Evolutionary conservation across 208 protist genomes (phyloP), one percentile per base, ranked within the genome.

Genomic region (Wallacemonas sp.): DNA sequence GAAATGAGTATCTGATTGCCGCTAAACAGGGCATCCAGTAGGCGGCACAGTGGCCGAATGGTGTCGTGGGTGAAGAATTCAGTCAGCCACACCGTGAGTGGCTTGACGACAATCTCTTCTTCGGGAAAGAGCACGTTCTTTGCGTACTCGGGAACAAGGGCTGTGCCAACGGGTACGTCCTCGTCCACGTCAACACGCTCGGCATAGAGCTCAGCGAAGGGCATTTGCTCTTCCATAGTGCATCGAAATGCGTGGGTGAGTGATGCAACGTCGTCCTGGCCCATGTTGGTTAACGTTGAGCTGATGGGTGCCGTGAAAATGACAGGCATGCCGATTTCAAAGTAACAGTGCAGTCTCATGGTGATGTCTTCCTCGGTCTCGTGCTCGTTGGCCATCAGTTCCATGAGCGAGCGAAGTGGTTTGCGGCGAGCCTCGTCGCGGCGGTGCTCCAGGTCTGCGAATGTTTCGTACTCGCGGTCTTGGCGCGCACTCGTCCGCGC

Each of bases 1-100:
- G 74, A 74, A 22, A 95, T 70, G 26, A 92, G 3, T 52, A 95
- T 82, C 70, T 95, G 89, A 25, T 84, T 84, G 0, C 89, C 89
- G 38, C 57, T 70, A n/a, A 92, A 87, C 7, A 95, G 73, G 8
- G 82, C 78, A 22, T 62, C 20, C 36, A 95, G 45, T 62, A 95
- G 70, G 18, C 45, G n/a, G n/a, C 81, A 61, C 16, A 77, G 63
- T 20, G 75, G 62, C 22, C 38, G 18, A n/a, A 57, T 23, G 10
- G 28, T 25, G 26, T 59, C 33, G 2, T 49, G 28, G 14, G 68
- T 41, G 10, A 84, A 29, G 69, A 80, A 77, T 42, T 87, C 64
- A 14, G 82, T 61, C 49, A 92, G 74, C 86, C 82, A 89, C n/a
- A 84, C 65, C 2, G 81, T 67, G 18, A 93, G 65, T 29, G 81